Base-by-base conservation (phyloP, 345 rosid species). In the Salix koriyanagi region DNA sequence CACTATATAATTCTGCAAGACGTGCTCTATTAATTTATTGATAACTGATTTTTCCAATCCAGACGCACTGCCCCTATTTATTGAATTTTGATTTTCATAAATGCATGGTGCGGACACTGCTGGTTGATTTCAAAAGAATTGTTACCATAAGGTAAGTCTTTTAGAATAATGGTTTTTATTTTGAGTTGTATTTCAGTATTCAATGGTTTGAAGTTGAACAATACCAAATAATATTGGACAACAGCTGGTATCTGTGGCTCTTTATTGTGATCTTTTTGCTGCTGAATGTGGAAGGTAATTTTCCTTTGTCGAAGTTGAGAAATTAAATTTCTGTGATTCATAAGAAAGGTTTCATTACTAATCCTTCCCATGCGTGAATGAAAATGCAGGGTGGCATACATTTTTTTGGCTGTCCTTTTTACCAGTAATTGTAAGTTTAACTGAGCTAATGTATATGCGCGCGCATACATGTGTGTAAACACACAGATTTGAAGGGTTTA, bases 231-330 rank as follows among this genome's bases (percentile, higher is more conserved):
- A 70, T 61, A 65, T 56, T 19, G 52, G 44, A 46, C 70, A 70
- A 26, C 41, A 95, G 97, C 66, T 90, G 95, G 94, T 90, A 90
- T 80, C 91, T 93, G 69, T 95, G 97, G 99, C 90, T 91, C 58
- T 95, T 91, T 77, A 89, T 91, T 37, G 91, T 93, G 75, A 52
- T 90, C 58, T 91, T 91, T 80, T 83, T 95, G 86, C 88, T 93
- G 77, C 83, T 93, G 75, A 88, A 95, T 58, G 84, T 95, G 36
- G 84, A 90, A 83, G 98, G 96, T 87, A 83, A 67, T 46, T 37
- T 60, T 46, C 21, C 7, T n/a, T 61, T 58, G 1, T 36, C 60
- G 4, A 14, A 46, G 39, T 9, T 26, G 23, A 15, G 26, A 10
- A 36, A 34, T 3, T 25, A 0, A 7, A 65, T 37, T 46, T 19